Percentiles rank a stretch among this genome's conserved stretches.
Conservation (phyloP, 345 rosid species). For the Melastoma malabathricum region DNA sequence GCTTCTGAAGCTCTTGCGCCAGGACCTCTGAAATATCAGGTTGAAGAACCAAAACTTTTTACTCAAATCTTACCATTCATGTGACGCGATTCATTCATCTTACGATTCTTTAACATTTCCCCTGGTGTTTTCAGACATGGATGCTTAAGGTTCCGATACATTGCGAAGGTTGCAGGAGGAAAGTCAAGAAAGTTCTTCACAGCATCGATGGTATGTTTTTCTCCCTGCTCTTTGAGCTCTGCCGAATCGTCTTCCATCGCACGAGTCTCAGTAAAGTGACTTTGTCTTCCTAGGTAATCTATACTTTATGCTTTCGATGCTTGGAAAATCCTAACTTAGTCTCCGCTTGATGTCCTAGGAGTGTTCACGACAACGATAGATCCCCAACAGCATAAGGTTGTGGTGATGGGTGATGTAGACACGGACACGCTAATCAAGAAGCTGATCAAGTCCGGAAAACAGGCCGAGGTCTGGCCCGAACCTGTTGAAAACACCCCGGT, state of each 20-base stretch:
- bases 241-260: too few relatives aligned
- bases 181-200: constrained; percentile 58
- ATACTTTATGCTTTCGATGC: too few relatives aligned
- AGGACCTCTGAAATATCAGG: too few relatives aligned
- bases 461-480: constrained; percentile 54
- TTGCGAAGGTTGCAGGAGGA: constrained; percentile 66
- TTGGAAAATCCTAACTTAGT: neutral
- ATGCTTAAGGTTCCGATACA: constrained; percentile 49
- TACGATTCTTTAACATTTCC: neutral
- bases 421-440: constrained; percentile 39
- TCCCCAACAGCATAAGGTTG: constrained; percentile 50
- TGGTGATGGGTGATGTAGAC: constrained; percentile 45
- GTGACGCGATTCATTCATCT: neutral
- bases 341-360: constrained; percentile 18
- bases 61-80: neutral
- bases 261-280: too few relatives aligned
- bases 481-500: neutral
- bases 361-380: constrained; percentile 38
- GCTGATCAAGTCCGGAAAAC: constrained; percentile 41
- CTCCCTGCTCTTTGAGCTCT: neutral
- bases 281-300: too few relatives aligned
- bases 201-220: constrained; percentile 36
- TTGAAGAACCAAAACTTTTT: too few relatives aligned
- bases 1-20: too few relatives aligned
- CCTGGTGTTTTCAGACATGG: constrained; percentile 43